A percentile compares a stretch with the other conserved stretches of the same genome.
Evolutionary conservation across 305 asterid genomes (phyloP).

Genomic region (Petunia hybrid): DNA sequence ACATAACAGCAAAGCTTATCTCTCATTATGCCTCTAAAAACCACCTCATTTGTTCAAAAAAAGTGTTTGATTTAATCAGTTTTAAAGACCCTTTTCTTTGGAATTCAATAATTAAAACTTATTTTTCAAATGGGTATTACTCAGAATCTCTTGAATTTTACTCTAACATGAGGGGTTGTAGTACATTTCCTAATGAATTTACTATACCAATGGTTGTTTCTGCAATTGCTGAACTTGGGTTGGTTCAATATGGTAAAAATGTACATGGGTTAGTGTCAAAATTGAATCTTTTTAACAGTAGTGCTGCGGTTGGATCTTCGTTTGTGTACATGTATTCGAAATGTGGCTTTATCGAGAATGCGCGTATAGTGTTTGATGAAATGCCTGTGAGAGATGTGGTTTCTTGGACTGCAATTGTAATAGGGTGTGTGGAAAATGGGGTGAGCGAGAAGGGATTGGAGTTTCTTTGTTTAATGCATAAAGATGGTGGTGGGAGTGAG

Average conservation of each 20-base stretch:
- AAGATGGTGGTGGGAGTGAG: slow-evolving; percentile 45
- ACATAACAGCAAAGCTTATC: slow-evolving; percentile 72
- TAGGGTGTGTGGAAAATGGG: slow-evolving; percentile 77
- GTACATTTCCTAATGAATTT: slow-evolving; percentile 55
- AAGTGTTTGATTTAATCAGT: slow-evolving; percentile 56
- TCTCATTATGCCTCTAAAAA: slow-evolving; percentile 63
- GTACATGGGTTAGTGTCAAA: slow-evolving; percentile 69
- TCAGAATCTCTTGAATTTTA: slow-evolving; percentile 54
- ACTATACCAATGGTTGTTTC: slow-evolving; percentile 77
- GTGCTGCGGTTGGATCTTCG: slow-evolving; percentile 75
- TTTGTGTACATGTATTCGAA: slow-evolving; percentile 73
- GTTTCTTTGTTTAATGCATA: slow-evolving; percentile 68
- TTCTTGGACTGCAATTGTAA: slow-evolving; percentile 81
- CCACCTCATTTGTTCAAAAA: slow-evolving; percentile 51
- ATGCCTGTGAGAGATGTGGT: slow-evolving; percentile 67
- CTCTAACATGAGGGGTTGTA: slow-evolving; percentile 52
- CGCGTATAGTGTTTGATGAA: slow-evolving; percentile 68
- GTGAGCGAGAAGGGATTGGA: slow-evolving; percentile 63
- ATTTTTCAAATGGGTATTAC: slow-evolving; percentile 62
- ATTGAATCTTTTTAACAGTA: slow-evolving; percentile 53
- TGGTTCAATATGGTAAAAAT: slow-evolving; percentile 46
- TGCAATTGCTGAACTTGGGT: slow-evolving; percentile 74
- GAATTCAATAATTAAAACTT: slow-evolving; percentile 79
- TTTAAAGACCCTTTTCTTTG: slow-evolving; percentile 68
- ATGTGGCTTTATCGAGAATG: slow-evolving; percentile 62